These are phyloP conservation scores for Suaeda aralocaspica DNA, from an alignment of 148 eudicot species.

Conservation along the genomic window DNA sequence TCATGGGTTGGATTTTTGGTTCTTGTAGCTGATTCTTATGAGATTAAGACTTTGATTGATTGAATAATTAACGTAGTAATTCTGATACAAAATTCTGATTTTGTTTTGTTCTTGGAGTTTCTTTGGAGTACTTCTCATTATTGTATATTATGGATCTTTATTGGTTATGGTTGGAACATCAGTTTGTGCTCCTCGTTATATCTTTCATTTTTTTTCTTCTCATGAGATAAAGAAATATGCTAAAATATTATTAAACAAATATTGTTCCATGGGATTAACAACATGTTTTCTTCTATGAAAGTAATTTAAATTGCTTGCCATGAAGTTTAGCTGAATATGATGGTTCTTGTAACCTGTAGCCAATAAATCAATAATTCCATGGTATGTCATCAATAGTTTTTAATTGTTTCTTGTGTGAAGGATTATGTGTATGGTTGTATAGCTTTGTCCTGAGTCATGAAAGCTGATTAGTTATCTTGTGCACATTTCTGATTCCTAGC, in stretches of 20 bases:
- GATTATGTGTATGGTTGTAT: too few relatives aligned
- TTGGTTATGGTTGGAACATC: neutral
- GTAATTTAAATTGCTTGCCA: neutral
- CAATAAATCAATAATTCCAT: neutral
- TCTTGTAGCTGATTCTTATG: too few relatives aligned
- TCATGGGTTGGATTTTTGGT: too few relatives aligned
- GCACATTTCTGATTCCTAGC: too few relatives aligned
- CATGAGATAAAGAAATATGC: neutral
- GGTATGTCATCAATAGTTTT: slow-evolving; percentile 6
- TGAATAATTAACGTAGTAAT: too few relatives aligned
- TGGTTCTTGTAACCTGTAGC: neutral
- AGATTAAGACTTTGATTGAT: too few relatives aligned
- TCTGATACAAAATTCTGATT: too few relatives aligned
- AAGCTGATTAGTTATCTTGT: neutral
- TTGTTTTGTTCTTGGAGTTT: neutral
- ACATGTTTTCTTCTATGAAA: neutral
- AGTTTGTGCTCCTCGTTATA: slow-evolving; percentile 3
- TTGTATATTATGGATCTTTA: neutral
- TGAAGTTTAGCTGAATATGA: neutral
- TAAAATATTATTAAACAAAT: neutral
- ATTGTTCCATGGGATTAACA: neutral
- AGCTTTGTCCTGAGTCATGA: too few relatives aligned
- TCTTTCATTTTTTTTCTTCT: neutral
- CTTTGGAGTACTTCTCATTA: too few relatives aligned
- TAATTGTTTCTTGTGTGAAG: too few relatives aligned